Conservation (phyloP, 2,329 filamentous ascomycete genomes). For the Neonectria hederae region DNA sequence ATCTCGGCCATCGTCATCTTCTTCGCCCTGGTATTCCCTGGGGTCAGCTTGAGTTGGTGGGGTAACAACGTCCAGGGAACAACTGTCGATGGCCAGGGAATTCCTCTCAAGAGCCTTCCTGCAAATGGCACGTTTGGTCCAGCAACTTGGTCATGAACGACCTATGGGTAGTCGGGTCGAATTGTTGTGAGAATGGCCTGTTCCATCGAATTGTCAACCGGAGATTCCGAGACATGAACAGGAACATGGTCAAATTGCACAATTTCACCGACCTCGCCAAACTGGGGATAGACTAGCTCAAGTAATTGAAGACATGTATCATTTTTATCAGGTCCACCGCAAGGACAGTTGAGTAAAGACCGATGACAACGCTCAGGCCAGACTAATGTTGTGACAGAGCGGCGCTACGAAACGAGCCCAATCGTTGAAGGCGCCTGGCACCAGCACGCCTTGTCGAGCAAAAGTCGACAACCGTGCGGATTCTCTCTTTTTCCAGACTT, state of each 20-base stretch:
- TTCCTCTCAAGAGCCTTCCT: conserved; percentile 14
- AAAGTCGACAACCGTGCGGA: neutral
- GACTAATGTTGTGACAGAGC: conserved; percentile 41
- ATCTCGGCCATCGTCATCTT: conserved; percentile 26
- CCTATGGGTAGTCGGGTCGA: neutral
- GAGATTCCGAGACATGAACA: neutral
- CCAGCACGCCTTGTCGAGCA: conserved; percentile 45
- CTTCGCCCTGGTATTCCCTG: conserved; percentile 22
- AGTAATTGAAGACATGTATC: neutral
- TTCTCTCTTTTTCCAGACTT: conserved; percentile 54
- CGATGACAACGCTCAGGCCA: conserved; percentile 26
- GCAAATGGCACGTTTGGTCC: conserved; percentile 26
- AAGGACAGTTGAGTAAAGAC: neutral
- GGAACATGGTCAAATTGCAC: no score
- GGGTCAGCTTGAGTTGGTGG: conserved; percentile 27
- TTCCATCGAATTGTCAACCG: neutral
- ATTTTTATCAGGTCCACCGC: neutral
- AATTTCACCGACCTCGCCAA: neutral
- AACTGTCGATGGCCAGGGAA: conserved; percentile 21
- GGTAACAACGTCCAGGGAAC: conserved; percentile 26
- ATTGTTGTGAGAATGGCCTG: neutral
- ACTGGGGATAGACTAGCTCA: neutral
- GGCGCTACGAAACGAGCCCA: conserved; percentile 42
- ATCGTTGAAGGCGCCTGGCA: conserved; percentile 29
- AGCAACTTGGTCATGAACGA: conserved; percentile 11